Conservation (phyloP, 2,329 filamentous ascomycete species). For the Alternaria longipes region DNA sequence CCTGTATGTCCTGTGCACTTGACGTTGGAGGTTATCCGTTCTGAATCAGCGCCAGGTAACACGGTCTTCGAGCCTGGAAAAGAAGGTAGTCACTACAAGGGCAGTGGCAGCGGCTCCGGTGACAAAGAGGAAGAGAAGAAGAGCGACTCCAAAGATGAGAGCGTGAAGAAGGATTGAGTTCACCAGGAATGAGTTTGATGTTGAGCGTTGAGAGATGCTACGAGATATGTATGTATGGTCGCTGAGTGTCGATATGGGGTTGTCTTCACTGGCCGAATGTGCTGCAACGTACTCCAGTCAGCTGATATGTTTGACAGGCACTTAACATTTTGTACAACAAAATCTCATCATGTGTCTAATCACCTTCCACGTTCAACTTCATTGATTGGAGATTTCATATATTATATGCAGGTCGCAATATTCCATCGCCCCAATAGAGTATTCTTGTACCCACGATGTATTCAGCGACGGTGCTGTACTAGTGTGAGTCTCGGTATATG, state of each 20-base stretch:
- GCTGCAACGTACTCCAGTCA: not conserved
- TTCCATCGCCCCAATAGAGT: no score
- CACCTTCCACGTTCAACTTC: not conserved
- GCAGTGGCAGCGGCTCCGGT: conserved; percentile 36
- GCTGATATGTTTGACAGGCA: not conserved
- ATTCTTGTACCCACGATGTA: no score
- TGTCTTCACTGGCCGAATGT: not conserved
- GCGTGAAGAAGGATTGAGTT: conserved; percentile 8
- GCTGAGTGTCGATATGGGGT: not conserved
- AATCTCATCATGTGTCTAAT: no score
- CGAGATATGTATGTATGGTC: not conserved
- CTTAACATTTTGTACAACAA: not conserved
- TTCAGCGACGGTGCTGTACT: no score
- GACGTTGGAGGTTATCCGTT: not conserved
- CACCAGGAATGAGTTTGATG: not conserved
- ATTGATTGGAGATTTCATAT: no score
- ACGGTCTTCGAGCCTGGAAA: conserved; percentile 42
- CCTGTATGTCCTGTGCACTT: conserved; percentile 26
- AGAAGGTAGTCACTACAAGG: conserved; percentile 36
- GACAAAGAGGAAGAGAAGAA: conserved; percentile 38
- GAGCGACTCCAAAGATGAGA: conserved; percentile 21
- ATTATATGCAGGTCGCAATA: no score
- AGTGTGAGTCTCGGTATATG: no score
- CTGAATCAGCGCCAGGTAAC: conserved; percentile 16
- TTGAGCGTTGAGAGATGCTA: not conserved